Percentiles rank a stretch among this genome's conserved stretches.
Evolutionary conservation across 2,329 filamentous ascomycete genomes (phyloP).

Genomic region (Coleophoma crateriformis): DNA sequence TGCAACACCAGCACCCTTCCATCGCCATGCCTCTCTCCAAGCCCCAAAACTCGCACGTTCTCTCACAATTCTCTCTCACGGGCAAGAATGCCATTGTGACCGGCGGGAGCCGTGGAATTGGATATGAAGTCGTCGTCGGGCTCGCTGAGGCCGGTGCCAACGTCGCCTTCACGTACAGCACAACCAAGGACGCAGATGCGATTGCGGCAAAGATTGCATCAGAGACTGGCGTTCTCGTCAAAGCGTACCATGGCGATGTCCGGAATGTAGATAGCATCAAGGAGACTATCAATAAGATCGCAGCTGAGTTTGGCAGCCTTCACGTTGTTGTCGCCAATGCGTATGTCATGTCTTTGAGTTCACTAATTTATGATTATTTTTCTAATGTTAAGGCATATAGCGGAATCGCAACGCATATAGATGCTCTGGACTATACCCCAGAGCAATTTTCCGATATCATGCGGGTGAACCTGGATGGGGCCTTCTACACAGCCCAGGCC

Average conservation of each 20-base stretch:
- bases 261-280: constrained; percentile 1
- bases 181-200: constrained; percentile 17
- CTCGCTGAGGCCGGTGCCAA: constrained; percentile 38
- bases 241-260: constrained; percentile 33
- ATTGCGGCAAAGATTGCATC: constrained; percentile 16
- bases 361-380: constrained; percentile 10
- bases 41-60: constrained; percentile 3
- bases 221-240: constrained; percentile 13
- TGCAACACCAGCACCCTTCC: no score
- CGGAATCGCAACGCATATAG: constrained; percentile 30
- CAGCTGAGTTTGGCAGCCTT: constrained; percentile 25
- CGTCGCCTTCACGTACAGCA: constrained; percentile 29
- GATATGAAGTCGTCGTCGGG: constrained; percentile 34
- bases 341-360: neutral
- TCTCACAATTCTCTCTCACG: constrained; percentile 25
- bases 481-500: constrained; percentile 37
- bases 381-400: constrained; percentile 37
- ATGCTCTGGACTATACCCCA: constrained; percentile 33
- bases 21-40: constrained; percentile 10
- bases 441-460: constrained; percentile 32
- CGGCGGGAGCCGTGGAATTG: constrained; percentile 38
- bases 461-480: constrained; percentile 28
- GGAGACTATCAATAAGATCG: neutral
- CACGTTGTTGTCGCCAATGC: constrained; percentile 38
- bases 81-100: constrained; percentile 38